Conservation (phyloP, 1,284 basidiomycete species). For the Rhodotorula sp. region DNA sequence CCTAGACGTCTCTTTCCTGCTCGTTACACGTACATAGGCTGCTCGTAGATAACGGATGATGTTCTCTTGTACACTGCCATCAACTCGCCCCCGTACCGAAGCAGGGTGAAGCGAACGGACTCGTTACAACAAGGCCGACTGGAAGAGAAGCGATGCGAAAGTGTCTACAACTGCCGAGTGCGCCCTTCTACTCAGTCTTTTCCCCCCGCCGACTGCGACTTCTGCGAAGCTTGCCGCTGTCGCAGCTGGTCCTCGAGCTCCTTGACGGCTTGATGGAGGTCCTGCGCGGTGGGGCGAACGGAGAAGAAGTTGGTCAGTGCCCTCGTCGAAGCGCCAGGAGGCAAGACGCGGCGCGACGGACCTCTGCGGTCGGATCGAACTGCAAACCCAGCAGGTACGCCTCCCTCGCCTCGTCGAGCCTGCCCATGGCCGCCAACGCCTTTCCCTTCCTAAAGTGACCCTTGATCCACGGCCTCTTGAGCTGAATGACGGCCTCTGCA, state of each 20-base stretch:
- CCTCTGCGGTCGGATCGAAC: constrained; percentile 77
- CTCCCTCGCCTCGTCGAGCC: constrained; percentile 73
- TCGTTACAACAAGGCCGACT: not conserved
- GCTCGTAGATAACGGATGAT: not conserved
- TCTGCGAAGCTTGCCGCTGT: not conserved
- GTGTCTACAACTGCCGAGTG: not conserved
- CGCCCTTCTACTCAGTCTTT: no score
- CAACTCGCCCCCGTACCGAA: not conserved
- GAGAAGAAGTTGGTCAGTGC: not conserved
- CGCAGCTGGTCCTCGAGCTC: constrained; percentile 33
- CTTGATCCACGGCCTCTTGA: constrained; percentile 88
- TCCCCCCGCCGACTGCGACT: not conserved
- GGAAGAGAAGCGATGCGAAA: not conserved
- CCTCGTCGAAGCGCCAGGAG: not conserved
- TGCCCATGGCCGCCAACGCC: constrained; percentile 74
- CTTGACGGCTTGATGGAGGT: constrained; percentile 22
- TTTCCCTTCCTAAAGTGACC: constrained; percentile 91
- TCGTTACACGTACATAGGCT: not conserved
- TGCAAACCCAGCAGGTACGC: constrained; percentile 78
- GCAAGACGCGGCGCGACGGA: constrained; percentile 26
- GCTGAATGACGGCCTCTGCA: constrained; percentile 80
- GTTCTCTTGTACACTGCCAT: not conserved
- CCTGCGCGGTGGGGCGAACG: constrained; percentile 1
- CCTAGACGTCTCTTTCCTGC: not conserved
- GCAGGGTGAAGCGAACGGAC: not conserved